Evolutionary conservation across 371 early-diverging fungal species (phyloP), one percentile per base, ranked within the genome.

Genomic region (Blyttiomyces sp.): DNA sequence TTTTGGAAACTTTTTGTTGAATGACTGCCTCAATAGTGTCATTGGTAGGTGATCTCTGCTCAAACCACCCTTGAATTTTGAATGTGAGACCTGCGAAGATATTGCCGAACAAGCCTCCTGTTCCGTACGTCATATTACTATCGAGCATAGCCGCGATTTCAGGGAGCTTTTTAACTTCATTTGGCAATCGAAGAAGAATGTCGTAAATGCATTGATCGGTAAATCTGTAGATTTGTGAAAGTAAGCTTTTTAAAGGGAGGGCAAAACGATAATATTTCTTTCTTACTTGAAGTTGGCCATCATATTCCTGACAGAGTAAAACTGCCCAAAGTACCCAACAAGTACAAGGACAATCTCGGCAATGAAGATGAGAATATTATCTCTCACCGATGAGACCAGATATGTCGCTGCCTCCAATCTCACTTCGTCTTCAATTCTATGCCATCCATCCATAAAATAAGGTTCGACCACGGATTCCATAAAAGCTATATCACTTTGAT

Each of bases 131-230:
- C n/a, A n/a, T n/a, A n/a, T n/a, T n/a, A n/a, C n/a, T n/a, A n/a
- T n/a, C n/a, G n/a, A 58, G 35, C 9, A 49, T 16, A 32, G 26
- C 36, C 4, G 48, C 58, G 32, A 58, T 58, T 32, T 58, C 46
- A 17, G 58, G 58, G 7, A 58, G 23, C 33, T 44, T 58, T 27
- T 44, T 46, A 7, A 49, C 58, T n/a, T 58, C 49, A 5, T 13
- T 9, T 16, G 58, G 58, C 13, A 58, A 26, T 24, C 49, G 28
- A 21, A 7, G 31, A 27, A 58, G 45, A 11, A 58, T 33, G 24
- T 49, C 58, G 30, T n/a, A 32, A 7, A 58, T 23, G 58, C 58
- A 58, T 21, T 58, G 58, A 24, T 58, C 58, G 21, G 48, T 44
- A 24, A 58, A 58, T 24, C 48, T 45, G 34, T 48, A 58, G n/a